Evolutionary conservation across 176 grass and related monocot genomes (phyloP).

Genomic region (Eremochloa ophiuroides): DNA sequence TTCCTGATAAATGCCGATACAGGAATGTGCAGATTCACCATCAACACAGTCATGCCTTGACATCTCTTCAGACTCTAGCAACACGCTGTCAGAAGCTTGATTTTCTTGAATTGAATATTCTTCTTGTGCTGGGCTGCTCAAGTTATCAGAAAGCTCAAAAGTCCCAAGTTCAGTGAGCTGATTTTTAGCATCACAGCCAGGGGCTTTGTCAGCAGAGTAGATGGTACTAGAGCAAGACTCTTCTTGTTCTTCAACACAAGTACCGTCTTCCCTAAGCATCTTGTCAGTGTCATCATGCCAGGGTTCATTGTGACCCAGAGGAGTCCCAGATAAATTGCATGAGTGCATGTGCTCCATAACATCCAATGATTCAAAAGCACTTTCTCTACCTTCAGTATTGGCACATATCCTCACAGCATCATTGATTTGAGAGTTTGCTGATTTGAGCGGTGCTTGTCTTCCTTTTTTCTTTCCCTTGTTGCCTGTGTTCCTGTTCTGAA

Average conservation of each 20-base stretch:
- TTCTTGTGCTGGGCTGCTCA: constrained; percentile 5
- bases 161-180: constrained; percentile 15
- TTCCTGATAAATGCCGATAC: constrained; percentile 32
- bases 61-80: constrained; percentile 11
- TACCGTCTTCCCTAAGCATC: background rate
- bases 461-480: constrained; percentile 50
- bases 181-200: constrained; percentile 14
- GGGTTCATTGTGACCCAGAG: background rate
- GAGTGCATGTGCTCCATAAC: constrained; percentile 24
- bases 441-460: constrained; percentile 28
- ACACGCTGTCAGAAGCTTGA: background rate
- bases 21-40: constrained; percentile 33
- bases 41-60: constrained; percentile 7
- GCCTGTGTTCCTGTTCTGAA: constrained; percentile 46
- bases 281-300: constrained; percentile 21
- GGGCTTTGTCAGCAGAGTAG: background rate
- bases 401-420: constrained; percentile 13
- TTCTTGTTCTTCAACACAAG: constrained; percentile 14
- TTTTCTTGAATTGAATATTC: constrained; percentile 34
- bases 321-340: constrained; percentile 11
- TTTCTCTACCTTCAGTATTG: constrained; percentile 32
- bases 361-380: background rate
- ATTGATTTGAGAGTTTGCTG: constrained; percentile 21
- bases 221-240: constrained; percentile 10
- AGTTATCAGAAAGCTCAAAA: constrained; percentile 26